These are phyloP conservation scores for Didymella sp. DNA, from an alignment of 2,329 filamentous ascomycete genomes.

Conservation along the genomic window DNA sequence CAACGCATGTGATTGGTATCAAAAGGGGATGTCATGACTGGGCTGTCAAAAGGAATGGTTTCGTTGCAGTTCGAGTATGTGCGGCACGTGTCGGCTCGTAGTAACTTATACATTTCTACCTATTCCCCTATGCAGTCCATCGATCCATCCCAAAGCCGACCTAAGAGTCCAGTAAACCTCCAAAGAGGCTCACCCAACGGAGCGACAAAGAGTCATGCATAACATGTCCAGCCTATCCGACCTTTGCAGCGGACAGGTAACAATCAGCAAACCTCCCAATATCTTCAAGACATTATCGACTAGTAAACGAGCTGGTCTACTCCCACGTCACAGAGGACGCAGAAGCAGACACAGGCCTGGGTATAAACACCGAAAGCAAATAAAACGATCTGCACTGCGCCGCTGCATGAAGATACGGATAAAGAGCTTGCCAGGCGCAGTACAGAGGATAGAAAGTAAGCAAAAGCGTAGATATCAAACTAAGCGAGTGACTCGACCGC, in stretches of 20 bases:
- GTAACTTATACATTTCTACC: constrained; percentile 16
- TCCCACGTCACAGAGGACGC: background rate
- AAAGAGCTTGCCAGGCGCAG: constrained; percentile 6
- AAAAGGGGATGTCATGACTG: no score
- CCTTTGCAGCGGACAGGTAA: constrained; percentile 28
- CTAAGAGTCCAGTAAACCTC: constrained; percentile 10
- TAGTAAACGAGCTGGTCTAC: constrained; percentile 10
- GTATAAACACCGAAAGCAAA: constrained; percentile 32
- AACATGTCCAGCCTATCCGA: constrained; percentile 24
- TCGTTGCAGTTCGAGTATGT: background rate
- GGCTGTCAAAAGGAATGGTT: background rate
- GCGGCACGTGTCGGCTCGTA: background rate
- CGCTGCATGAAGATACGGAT: background rate
- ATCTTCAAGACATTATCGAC: constrained; percentile 41
- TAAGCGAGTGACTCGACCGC: constrained; percentile 10
- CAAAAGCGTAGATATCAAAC: constrained; percentile 18
- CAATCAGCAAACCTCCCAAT: constrained; percentile 23
- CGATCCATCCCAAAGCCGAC: constrained; percentile 11
- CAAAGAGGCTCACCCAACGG: constrained; percentile 10
- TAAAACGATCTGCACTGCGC: constrained; percentile 7
- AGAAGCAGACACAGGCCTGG: constrained; percentile 13
- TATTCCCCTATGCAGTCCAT: constrained; percentile 8
- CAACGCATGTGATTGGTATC: no score
- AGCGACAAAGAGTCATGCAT: constrained; percentile 8
- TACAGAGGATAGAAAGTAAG: constrained; percentile 19